phyloP scores from a whole-genome alignment of 495 filamentous ascomycete species.

The Xylaria grammica region DNA sequence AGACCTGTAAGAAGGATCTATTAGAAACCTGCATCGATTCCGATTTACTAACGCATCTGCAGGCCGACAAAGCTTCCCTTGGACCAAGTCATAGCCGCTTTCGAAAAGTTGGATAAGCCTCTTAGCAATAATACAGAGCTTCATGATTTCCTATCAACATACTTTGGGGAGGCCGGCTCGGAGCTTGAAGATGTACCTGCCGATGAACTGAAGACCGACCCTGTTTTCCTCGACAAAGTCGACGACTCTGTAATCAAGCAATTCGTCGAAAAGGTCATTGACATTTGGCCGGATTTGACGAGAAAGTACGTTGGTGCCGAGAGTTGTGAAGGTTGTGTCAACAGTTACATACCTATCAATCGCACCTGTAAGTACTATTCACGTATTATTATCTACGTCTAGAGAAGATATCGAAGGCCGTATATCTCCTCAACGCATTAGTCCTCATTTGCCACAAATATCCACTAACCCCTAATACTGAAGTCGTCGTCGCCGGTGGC shows the following conservation, averaged over 20 bases:
- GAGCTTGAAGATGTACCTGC: constrained; percentile 51
- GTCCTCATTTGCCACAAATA: neutral
- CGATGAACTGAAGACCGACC: constrained; percentile 44
- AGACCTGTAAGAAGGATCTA: constrained; percentile 50
- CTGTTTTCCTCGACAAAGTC: constrained; percentile 49
- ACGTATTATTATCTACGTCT: neutral
- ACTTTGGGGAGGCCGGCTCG: constrained; percentile 53
- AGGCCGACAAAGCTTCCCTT: constrained; percentile 54
- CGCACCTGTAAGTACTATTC: constrained; percentile 36
- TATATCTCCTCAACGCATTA: neutral
- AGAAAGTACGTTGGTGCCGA: constrained; percentile 46
- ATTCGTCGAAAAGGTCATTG: constrained; percentile 53
- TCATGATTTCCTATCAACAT: constrained; percentile 46
- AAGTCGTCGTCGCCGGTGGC: constrained; percentile 56
- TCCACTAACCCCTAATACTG: neutral
- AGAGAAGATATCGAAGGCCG: neutral
- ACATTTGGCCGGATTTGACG: constrained; percentile 59
- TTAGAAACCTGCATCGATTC: neutral
- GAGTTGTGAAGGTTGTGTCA: constrained; percentile 50
- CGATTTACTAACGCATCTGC: constrained; percentile 17
- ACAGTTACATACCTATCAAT: constrained; percentile 58
- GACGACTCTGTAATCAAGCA: constrained; percentile 50
- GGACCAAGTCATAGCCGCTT: constrained; percentile 51
- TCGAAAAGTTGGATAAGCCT: constrained; percentile 47
- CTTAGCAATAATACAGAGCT: constrained; percentile 55